These are phyloP conservation scores for Laguncularia racemosa DNA, from an alignment of 345 rosid species.

Conservation along the genomic window DNA sequence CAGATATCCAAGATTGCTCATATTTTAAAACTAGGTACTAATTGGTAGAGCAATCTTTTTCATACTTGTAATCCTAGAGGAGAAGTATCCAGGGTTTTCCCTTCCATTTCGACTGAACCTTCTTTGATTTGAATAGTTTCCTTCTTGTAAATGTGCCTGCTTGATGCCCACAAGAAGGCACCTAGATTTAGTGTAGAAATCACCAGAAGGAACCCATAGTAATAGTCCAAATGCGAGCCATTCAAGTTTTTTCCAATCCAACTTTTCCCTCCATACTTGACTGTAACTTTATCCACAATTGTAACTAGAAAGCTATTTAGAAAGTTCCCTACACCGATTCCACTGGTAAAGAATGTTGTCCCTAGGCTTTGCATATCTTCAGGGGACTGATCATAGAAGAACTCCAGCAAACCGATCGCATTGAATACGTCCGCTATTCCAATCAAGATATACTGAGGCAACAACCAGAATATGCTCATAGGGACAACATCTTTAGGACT, in stretches of 20 bases:
- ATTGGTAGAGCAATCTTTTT: not conserved
- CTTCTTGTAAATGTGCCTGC: constrained; percentile 58
- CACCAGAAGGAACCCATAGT: constrained; percentile 71
- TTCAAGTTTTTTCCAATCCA: constrained; percentile 89
- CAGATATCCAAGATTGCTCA: no score
- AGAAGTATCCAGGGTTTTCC: constrained; percentile 45
- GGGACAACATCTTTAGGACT: constrained; percentile 57
- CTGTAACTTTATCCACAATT: constrained; percentile 56
- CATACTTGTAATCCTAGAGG: constrained; percentile 46
- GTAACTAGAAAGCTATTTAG: constrained; percentile 75
- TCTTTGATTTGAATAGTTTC: constrained; percentile 31
- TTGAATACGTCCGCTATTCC: constrained; percentile 79
- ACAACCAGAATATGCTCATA: constrained; percentile 74
- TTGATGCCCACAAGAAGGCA: constrained; percentile 63
- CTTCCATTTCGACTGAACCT: constrained; percentile 35
- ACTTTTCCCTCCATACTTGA: constrained; percentile 42
- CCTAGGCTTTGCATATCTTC: constrained; percentile 93
- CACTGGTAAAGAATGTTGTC: constrained; percentile 85
- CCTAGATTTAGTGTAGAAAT: constrained; percentile 54
- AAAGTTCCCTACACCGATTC: constrained; percentile 83
- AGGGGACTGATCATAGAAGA: constrained; percentile 88
- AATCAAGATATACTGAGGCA: constrained; percentile 74
- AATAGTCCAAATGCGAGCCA: constrained; percentile 71
- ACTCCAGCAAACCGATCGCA: constrained; percentile 72
- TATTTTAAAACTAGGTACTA: no score